phyloP scores from a whole-genome alignment of 768 basidiomycete species.

The Holtermanniella nyarrowii region DNA sequence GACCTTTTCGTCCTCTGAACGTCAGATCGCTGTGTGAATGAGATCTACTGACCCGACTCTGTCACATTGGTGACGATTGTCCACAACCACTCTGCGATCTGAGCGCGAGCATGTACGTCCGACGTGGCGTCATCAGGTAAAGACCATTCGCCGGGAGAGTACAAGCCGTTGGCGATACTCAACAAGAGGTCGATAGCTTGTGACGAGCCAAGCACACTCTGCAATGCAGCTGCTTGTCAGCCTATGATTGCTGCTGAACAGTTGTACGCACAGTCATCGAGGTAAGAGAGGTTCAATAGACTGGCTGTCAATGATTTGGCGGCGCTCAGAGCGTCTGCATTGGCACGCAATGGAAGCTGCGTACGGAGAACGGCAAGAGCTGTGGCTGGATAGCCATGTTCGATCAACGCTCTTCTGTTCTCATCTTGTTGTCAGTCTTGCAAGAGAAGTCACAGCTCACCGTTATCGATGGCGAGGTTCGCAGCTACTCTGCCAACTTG shows the following conservation, averaged over 20 bases:
- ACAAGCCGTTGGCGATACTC: background rate
- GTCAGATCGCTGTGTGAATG: no score
- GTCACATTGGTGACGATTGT: conserved; percentile 2
- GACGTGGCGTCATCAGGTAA: background rate
- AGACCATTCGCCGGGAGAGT: background rate
- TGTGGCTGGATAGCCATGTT: conserved; percentile 4
- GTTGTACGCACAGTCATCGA: conserved; percentile 13
- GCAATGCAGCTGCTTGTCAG: background rate
- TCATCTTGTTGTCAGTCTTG: background rate
- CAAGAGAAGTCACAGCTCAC: background rate
- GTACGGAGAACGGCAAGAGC: background rate
- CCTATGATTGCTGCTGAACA: background rate
- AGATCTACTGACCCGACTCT: background rate
- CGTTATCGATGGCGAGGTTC: background rate
- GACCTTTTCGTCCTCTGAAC: background rate
- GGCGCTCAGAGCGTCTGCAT: background rate
- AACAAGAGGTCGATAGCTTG: background rate
- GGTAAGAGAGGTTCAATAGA: conserved; percentile 15
- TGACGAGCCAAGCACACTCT: background rate
- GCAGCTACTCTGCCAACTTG: background rate
- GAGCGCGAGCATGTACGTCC: background rate
- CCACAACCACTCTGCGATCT: conserved; percentile 8
- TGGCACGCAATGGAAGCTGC: background rate
- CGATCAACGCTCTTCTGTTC: background rate
- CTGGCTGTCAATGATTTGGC: conserved; percentile 5